Evolutionary conservation across 257 asterid genomes (phyloP), one percentile per base, ranked within the genome.

Genomic region (Craterostigma plantagineum): DNA sequence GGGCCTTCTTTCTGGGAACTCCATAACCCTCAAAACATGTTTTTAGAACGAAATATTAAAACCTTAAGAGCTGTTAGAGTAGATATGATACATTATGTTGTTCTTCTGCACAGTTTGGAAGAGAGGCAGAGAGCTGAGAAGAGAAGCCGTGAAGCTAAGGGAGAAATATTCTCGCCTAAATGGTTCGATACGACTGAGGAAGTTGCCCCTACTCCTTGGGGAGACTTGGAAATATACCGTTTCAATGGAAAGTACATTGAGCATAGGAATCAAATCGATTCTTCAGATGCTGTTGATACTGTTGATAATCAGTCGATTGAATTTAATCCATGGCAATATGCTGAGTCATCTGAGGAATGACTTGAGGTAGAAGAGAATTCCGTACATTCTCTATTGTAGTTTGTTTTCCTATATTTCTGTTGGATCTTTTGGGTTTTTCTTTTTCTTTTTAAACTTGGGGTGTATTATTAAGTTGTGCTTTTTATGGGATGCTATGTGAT

Each of bases 61-160:
- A n/a, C n/a, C n/a, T n/a, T n/a, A n/a, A n/a, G n/a, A 11, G 14
- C 18, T n/a, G n/a, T n/a, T n/a, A n/a, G n/a, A n/a, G n/a, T n/a
- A n/a, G n/a, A n/a, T n/a, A n/a, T n/a, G n/a, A n/a, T n/a, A n/a
- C n/a, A n/a, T n/a, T n/a, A n/a, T n/a, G n/a, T 8, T 23, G 5
- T 11, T 27, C 9, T 17, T 35, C 8, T 46, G 33, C 51, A 23
- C 43, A 87, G 95, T 55, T 61, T 90, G 84, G 99, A 90, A 70
- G 99, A 90, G 70, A 71, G 72, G 57, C 99, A 90, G 58, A 72
- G 99, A 67, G 78, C 91, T 41, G 99, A 90, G 55, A 83, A 75
- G 84, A 77, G 77, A 66, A 67, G 23, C 55, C 59, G 99, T 46
- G 99, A 90, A 60, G 76, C 75, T 4, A 83, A 83, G 43, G 81